Base-by-base conservation (phyloP, 1,139 yeast species). In the Diutina rugosa region DNA sequence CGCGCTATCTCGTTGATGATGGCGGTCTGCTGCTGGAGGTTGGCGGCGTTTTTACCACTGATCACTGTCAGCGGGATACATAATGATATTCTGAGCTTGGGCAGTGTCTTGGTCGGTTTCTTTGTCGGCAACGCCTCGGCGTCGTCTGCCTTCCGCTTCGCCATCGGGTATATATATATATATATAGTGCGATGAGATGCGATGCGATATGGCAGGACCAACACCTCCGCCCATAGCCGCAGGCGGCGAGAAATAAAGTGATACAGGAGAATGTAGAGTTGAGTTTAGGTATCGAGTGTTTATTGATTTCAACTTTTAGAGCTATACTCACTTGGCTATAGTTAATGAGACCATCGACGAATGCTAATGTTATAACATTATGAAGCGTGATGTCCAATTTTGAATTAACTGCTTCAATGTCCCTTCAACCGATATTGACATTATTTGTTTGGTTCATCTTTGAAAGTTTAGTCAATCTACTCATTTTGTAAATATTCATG, bases 1-100 rank as follows among this genome's bases (percentile, higher is more conserved):
- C 85, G 81, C 18, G 96, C 95, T 35, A 90, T 76, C 68, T 90
- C 95, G 63, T 90, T 87, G 1, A 87, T 83, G 1, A 84, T 76
- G 58, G 79, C 74, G 0, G 96, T 89, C 12, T 81, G 82, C 67
- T 90, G 96, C 60, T 85, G 85, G 56, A 87, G 71, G 62, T 84
- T 85, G 56, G 70, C 70, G 55, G 93, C 87, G 66, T 81, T 80
- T 21, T 79, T 65, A 6, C 61, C 60, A 1, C 78, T 71, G 21
- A 86, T 77, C 5, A 81, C 75, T 1, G 83, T 74, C 1, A 90
- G 79, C 2, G 93, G 90, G 46, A 88, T 74, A 67, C 95, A 85
- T 18, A 85, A 62, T 1, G 87, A 74, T 4, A 60, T 60, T 16
- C 65, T 64, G 6, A 68, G 64, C 18, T 51, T 51, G 1, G 63